Percentiles rank a stretch among this genome's conserved stretches.
Conservation (phyloP, 371 early-diverging fungal genomes). For the Saksenaea vasiformis region DNA sequence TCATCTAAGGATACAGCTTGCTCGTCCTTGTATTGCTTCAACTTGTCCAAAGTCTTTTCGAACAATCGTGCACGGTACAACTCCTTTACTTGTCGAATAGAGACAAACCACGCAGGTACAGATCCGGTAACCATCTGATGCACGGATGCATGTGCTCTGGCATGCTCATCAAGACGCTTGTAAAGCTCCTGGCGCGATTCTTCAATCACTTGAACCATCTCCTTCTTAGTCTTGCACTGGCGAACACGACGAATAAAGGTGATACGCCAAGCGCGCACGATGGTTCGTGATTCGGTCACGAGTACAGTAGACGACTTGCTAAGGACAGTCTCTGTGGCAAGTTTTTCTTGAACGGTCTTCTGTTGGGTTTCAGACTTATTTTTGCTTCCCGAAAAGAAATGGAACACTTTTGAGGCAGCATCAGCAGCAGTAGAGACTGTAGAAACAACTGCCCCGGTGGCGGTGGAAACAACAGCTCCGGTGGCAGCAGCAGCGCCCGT, state of each 20-base stretch:
- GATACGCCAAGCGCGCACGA: slow-evolving; percentile 42
- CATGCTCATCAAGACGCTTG: slow-evolving; percentile 34
- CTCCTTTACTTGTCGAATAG: slow-evolving; percentile 38
- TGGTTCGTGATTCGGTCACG: slow-evolving; percentile 26
- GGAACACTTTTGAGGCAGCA: background rate
- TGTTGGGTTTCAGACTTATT: background rate
- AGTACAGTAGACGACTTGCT: background rate
- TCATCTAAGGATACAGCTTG: slow-evolving; percentile 13
- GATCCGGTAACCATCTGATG: slow-evolving; percentile 22
- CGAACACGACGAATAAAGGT: slow-evolving; percentile 32
- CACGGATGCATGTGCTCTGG: slow-evolving; percentile 28
- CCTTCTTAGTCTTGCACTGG: slow-evolving; percentile 32
- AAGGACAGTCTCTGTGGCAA: background rate
- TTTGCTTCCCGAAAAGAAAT: background rate
- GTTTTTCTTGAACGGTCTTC: background rate
- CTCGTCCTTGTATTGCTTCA: slow-evolving; percentile 13
- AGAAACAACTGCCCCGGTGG: background rate
- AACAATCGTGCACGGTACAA: slow-evolving; percentile 36
- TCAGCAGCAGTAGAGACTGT: background rate
- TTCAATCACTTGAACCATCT: slow-evolving; percentile 25
- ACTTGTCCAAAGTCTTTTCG: slow-evolving; percentile 27
- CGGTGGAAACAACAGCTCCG: background rate
- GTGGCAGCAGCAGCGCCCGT: background rate
- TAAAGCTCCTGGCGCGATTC: slow-evolving; percentile 34
- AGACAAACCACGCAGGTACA: slow-evolving; percentile 31